Base-by-base conservation (phyloP, 495 filamentous ascomycete species). In the Diplogelasinospora grovesii region DNA sequence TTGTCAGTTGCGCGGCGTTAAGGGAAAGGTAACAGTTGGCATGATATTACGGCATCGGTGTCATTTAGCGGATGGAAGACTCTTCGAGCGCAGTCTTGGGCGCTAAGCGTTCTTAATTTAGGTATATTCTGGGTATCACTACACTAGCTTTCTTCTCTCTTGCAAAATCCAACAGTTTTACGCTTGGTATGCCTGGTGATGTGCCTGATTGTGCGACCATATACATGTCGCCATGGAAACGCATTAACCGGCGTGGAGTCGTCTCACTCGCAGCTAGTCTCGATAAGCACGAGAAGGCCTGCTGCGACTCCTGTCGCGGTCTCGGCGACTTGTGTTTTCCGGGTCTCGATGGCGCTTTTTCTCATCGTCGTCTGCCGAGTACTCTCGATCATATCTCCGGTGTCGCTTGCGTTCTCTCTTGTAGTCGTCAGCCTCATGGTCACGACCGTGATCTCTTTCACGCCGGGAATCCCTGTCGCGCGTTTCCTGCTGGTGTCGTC, bases 401-500 rank as follows among this genome's bases (percentile, higher is more conserved):
- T 49, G 50, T 31, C 50, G 56, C 27, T 46, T 49, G 13, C 34
- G 43, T 8, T 59, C 54, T 40, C 37, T 54, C 26, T 39, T 43
- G 8, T 28, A 29, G 3, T 52, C 45, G 24, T 46, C 51, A 6
- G 1, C 14, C 8, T 28, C 23, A 30, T 20, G 16, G 8, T 8
- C 40, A 26, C 23, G 46, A 7, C 46, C 43, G 14, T 48, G 48
- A 22, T 55, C 57, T 36, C 52, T 57, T 8, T 49, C 36, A 1
- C 39, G 41, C 1, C 45, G 41, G 31, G 47, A 46, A 22, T 57
- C 58, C 20, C 45, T 52, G 32, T 58, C 52, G 13, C 48, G 41
- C 5, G 63, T 63, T 43, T 54, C 47, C 13, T 50, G 39, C 13
- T 50, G 39, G 19, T 48, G 50, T 22, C 49, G 50, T 22, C 43